Evolutionary conservation across 1,284 basidiomycete species (phyloP).

Genomic region (Schizophyllum commune): DNA sequence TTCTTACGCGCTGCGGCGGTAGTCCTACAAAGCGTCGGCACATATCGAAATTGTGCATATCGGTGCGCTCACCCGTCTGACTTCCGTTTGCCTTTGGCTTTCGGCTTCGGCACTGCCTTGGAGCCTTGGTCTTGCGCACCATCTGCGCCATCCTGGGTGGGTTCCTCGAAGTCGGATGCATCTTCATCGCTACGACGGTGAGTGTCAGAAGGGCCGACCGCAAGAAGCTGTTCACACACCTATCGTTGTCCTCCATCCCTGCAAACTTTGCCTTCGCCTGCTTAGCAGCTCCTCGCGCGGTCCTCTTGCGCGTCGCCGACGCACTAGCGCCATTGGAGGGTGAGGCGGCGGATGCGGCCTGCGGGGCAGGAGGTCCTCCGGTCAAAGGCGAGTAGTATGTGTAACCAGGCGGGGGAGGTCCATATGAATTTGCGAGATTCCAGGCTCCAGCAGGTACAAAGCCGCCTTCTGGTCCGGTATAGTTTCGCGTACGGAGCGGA

Average conservation of each 20-base stretch:
- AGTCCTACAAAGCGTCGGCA: not conserved
- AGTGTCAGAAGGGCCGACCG: not conserved
- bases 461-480: not conserved
- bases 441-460: not conserved
- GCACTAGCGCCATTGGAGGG: not conserved
- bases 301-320: not conserved
- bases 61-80: not conserved
- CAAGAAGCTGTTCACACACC: not conserved
- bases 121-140: not conserved
- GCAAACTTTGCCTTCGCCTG: too few species aligned
- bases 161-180: not conserved
- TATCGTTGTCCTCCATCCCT: not conserved
- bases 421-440: not conserved
- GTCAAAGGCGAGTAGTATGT: not conserved
- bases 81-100: not conserved
- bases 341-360: not conserved
- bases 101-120: not conserved
- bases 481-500: not conserved
- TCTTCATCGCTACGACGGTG: not conserved
- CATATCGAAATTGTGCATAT: not conserved
- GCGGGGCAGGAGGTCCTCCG: not conserved
- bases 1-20: not conserved
- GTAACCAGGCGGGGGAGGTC: not conserved
- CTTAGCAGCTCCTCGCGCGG: not conserved
- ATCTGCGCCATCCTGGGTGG: not conserved